phyloP scores from a whole-genome alignment of 2,329 filamentous ascomycete genomes.

The Didymosphaeria variabile region DNA sequence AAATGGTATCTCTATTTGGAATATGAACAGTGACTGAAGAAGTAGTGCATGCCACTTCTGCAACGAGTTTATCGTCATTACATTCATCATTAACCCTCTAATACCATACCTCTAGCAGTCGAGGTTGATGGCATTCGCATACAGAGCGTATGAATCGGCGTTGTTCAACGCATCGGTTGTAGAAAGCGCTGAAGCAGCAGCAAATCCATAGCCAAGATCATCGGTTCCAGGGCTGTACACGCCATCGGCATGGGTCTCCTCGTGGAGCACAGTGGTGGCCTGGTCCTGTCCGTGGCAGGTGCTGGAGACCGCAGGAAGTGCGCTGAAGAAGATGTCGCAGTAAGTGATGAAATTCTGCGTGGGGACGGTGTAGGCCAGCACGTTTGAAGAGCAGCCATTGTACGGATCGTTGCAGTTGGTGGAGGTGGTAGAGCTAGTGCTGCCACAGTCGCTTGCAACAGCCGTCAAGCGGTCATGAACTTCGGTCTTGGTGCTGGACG shows the following conservation, averaged over 20 bases:
- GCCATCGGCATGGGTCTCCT: conserved; percentile 69
- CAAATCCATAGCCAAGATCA: conserved; percentile 67
- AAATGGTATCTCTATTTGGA: too few species aligned
- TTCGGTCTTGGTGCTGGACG: conserved; percentile 53
- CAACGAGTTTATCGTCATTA: too few species aligned
- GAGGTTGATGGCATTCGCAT: conserved; percentile 53
- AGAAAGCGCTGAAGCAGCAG: conserved; percentile 56
- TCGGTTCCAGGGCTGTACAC: conserved; percentile 63
- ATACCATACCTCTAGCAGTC: too few species aligned
- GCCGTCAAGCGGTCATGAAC: conserved; percentile 41
- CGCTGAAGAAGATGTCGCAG: conserved; percentile 68
- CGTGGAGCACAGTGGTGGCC: conserved; percentile 71
- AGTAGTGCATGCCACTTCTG: too few species aligned
- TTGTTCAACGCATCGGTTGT: conserved; percentile 65
- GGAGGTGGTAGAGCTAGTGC: conserved; percentile 58
- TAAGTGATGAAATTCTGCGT: conserved; percentile 66
- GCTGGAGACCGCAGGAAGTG: conserved; percentile 58
- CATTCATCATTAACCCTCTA: too few species aligned
- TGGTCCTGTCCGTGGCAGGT: conserved; percentile 72
- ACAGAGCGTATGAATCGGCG: conserved; percentile 69
- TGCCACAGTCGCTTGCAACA: conserved; percentile 65
- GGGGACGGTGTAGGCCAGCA: conserved; percentile 69
- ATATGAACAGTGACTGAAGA: too few species aligned
- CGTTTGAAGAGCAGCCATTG: conserved; percentile 58
- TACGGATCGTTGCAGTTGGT: conserved; percentile 70